Evolutionary conservation across 345 rosid genomes (phyloP), one percentile per base, ranked within the genome.

Genomic region (Lagerstroemia speciosa): DNA sequence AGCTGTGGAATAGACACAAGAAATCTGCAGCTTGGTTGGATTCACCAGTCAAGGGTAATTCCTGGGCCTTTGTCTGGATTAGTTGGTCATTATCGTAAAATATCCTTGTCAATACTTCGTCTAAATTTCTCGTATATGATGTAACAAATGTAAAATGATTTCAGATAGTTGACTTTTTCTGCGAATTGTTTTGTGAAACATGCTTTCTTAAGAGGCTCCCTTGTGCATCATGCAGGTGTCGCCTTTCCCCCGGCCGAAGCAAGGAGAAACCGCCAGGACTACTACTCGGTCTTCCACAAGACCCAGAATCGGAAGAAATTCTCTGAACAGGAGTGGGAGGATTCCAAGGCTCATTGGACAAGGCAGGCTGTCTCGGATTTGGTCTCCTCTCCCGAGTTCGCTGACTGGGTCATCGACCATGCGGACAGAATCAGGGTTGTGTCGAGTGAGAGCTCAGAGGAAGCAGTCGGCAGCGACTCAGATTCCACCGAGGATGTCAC

Each of bases 211-310:
- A 36, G 41, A 32, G n/a, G 27, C n/a, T 36, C 40, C 48, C 10
- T 58, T 58, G 34, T 58, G 33, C 27, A 14, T 26, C 32, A 27
- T 65, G 61, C 74, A 79, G 87, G 85, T 75, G 52, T 76, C 65
- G 71, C 75, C 48, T 75, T 80, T 17, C 67, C 71, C 33, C 43
- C 70, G 22, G 43, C 52, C 60, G 20, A 55, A 53, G 71, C 74
- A 57, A 65, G 15, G 50, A 61, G 64, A 52, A 65, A 73, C 37
- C 63, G 66, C 41, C 77, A 64, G 74, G 78, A 82, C 79, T 87
- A 76, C 80, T 88, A 88, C 62, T 94, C 99, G 8, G 86, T 88
- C 34, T 82, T 81, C 73, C 98, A 94, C 83, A 82, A 69, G 71
- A 83, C 83, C 8, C 83, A 80, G 0, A 80, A 79, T 69, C 69